Conservation (phyloP, 768 basidiomycete species). For the Boletus pseudo-olivaceus region DNA sequence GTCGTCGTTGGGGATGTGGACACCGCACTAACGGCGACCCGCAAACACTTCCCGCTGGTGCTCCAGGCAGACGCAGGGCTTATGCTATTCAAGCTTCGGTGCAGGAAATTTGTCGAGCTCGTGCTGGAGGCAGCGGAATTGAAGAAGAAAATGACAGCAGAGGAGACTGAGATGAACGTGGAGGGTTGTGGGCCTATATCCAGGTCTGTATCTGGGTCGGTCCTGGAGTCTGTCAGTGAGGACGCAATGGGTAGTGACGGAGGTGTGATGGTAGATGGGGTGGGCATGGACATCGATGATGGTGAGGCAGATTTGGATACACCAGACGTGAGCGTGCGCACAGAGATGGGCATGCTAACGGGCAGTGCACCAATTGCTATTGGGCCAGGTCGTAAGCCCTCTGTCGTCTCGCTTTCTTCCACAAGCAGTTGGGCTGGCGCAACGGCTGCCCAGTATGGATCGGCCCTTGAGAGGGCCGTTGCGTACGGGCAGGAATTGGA, state of each 20-base stretch:
- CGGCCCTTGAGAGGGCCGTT: constrained; percentile 62
- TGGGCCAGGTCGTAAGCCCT: constrained; percentile 28
- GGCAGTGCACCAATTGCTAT: constrained; percentile 28
- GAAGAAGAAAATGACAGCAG: constrained; percentile 55
- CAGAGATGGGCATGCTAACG: constrained; percentile 10
- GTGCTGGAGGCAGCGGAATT: constrained; percentile 68
- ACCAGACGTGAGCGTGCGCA: constrained; percentile 8
- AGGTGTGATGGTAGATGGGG: constrained; percentile 40
- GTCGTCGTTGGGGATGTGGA: constrained; percentile 72
- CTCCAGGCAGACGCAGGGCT: constrained; percentile 65
- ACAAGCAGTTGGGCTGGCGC: constrained; percentile 23
- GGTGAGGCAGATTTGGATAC: constrained; percentile 32
- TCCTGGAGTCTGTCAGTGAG: constrained; percentile 31
- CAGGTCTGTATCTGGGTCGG: constrained; percentile 24
- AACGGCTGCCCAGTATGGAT: constrained; percentile 44
- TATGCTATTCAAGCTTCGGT: constrained; percentile 77
- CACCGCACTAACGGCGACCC: constrained; percentile 54
- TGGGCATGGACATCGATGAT: constrained; percentile 58
- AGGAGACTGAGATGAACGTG: constrained; percentile 33
- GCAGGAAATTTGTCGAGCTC: constrained; percentile 83
- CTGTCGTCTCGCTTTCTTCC: constrained; percentile 28
- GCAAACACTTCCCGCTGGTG: constrained; percentile 56
- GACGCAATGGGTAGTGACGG: constrained; percentile 37
- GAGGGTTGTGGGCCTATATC: constrained; percentile 24
- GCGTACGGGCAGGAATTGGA: constrained; percentile 71